Conservation (phyloP, 345 rosid species). For the Eucalyptus leucophloia region DNA sequence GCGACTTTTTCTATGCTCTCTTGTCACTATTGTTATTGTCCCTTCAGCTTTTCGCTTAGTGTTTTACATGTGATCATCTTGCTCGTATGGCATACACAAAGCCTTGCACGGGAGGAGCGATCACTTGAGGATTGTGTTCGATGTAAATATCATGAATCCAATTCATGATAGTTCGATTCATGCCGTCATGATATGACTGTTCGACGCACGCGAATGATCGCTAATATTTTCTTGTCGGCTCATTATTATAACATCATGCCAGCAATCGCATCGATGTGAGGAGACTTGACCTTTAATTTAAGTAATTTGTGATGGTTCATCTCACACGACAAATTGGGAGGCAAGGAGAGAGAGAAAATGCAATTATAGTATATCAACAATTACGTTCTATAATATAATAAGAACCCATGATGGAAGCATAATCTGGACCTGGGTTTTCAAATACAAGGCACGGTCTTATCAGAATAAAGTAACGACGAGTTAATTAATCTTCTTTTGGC, state of each 20-base stretch:
- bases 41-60: background rate
- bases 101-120: background rate
- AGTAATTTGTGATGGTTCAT: background rate
- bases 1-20: background rate
- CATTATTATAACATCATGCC: background rate
- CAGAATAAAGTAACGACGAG: background rate
- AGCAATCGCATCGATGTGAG: background rate
- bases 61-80: background rate
- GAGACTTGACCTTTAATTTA: background rate
- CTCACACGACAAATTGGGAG: background rate
- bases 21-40: background rate
- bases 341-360: background rate
- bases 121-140: background rate
- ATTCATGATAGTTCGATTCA: background rate
- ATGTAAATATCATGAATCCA: background rate
- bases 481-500: background rate
- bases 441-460: background rate
- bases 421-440: background rate
- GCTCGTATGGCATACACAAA: background rate
- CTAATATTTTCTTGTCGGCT: background rate
- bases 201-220: background rate
- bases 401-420: background rate
- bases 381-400: background rate
- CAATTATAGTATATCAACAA: background rate
- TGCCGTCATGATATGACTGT: background rate